Percentiles rank a stretch among this genome's conserved stretches.
These are phyloP conservation scores for Spinacia oleracea DNA, from an alignment of 179 eudicot genomes.

Conservation along the genomic window DNA sequence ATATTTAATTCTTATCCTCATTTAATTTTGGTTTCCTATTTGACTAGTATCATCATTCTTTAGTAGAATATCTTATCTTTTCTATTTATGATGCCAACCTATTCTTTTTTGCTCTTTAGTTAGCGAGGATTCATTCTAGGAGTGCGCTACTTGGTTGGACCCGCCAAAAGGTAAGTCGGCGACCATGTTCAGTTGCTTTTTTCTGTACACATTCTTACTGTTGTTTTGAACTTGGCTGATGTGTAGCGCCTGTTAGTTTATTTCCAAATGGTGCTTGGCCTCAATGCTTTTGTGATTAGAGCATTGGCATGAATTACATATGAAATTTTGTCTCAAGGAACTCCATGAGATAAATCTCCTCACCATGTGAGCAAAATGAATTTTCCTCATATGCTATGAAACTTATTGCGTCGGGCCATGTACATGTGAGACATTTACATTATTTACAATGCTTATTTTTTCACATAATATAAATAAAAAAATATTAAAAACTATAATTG, in stretches of 20 bases:
- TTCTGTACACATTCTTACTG: not conserved
- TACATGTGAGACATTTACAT: too few species aligned
- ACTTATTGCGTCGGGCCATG: too few species aligned
- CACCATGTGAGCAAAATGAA: too few species aligned
- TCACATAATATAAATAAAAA: too few species aligned
- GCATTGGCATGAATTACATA: too few species aligned
- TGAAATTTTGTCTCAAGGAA: too few species aligned
- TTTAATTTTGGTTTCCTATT: not conserved
- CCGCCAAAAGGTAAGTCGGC: slow-evolving; percentile 74
- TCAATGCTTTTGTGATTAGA: not conserved
- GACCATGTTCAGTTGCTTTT: not conserved
- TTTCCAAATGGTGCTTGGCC: not conserved
- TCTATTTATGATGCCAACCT: not conserved
- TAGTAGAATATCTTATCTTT: not conserved
- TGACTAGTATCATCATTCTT: not conserved
- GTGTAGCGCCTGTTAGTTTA: not conserved
- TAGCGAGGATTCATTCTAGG: slow-evolving; percentile 76
- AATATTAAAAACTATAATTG: too few species aligned
- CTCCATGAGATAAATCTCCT: too few species aligned
- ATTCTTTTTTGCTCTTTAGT: slow-evolving; percentile 39
- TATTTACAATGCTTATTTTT: too few species aligned
- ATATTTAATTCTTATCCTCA: not conserved
- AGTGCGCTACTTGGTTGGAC: slow-evolving; percentile 82
- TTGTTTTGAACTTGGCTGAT: not conserved
- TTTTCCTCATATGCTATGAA: too few species aligned